Percentiles rank a stretch among this genome's conserved stretches.
Conservation (phyloP, 2,329 filamentous ascomycete species). For the Fusarium pininemorale region DNA sequence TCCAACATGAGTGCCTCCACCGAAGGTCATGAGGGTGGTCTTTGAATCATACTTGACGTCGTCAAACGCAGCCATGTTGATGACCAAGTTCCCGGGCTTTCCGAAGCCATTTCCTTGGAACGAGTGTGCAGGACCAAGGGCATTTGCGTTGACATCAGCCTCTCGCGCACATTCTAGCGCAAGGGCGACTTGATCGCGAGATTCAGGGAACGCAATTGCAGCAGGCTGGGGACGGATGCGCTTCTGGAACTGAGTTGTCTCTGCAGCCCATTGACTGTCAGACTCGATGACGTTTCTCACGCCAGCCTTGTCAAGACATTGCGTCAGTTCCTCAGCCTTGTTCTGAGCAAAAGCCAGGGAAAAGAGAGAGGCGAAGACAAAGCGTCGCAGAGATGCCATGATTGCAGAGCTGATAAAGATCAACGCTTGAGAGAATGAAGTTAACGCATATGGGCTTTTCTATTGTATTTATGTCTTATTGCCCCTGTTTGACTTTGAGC, state of each 20-base stretch:
- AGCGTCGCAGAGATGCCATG: slow-evolving; percentile 8
- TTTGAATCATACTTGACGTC: slow-evolving; percentile 33
- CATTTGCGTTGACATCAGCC: slow-evolving; percentile 31
- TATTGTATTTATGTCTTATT: neutral
- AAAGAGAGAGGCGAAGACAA: slow-evolving; percentile 3
- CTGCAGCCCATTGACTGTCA: slow-evolving; percentile 28
- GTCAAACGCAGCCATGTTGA: slow-evolving; percentile 39
- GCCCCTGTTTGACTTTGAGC: neutral
- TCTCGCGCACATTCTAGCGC: slow-evolving; percentile 38
- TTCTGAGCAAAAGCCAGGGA: slow-evolving; percentile 5
- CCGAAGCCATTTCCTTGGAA: slow-evolving; percentile 37
- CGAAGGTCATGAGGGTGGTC: slow-evolving; percentile 32
- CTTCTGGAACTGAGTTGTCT: slow-evolving; percentile 35
- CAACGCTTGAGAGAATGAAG: neutral
- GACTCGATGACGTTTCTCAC: slow-evolving; percentile 32
- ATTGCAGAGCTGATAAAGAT: neutral
- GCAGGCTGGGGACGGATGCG: slow-evolving; percentile 34
- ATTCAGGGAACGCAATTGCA: slow-evolving; percentile 32
- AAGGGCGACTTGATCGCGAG: slow-evolving; percentile 32
- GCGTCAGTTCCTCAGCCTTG: slow-evolving; percentile 10
- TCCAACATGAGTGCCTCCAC: slow-evolving; percentile 37
- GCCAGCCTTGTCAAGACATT: slow-evolving; percentile 26
- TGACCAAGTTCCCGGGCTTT: slow-evolving; percentile 35
- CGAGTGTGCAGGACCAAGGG: slow-evolving; percentile 37
- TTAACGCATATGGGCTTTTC: too few relatives aligned